Evolutionary conservation across 139 green algal genomes (phyloP).

Genomic region (Chlamydomonas urium): DNA sequence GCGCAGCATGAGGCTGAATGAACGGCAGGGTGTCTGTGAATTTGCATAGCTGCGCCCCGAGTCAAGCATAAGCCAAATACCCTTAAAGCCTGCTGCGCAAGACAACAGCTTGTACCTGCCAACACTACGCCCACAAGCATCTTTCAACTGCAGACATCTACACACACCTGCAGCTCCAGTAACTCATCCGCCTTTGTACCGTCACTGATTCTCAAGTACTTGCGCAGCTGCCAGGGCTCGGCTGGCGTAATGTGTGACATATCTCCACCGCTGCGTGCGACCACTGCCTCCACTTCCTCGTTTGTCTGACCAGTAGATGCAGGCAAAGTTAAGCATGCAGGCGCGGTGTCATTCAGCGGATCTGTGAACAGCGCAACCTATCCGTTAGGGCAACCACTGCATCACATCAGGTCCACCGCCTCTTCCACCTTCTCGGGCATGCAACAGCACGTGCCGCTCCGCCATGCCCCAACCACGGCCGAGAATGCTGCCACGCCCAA

Average conservation of each 20-base stretch:
- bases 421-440: background rate
- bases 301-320: background rate
- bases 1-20: no score
- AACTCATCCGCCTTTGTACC: background rate
- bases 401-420: background rate
- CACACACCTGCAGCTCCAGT: background rate
- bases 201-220: background rate
- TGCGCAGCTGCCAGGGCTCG: background rate
- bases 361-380: background rate
- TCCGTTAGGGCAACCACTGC: background rate
- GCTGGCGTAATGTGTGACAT: background rate
- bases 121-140: no score
- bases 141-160: no score
- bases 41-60: no score
- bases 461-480: background rate
- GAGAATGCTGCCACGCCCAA: background rate
- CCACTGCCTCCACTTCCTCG: background rate
- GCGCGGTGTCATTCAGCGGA: background rate
- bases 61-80: no score
- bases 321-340: background rate
- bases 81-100: no score
- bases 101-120: no score
- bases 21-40: no score
- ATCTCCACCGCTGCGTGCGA: background rate
- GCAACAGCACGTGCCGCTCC: background rate